phyloP scores from a whole-genome alignment of 2,329 filamentous ascomycete species.

The Aspergillus hortae region DNA sequence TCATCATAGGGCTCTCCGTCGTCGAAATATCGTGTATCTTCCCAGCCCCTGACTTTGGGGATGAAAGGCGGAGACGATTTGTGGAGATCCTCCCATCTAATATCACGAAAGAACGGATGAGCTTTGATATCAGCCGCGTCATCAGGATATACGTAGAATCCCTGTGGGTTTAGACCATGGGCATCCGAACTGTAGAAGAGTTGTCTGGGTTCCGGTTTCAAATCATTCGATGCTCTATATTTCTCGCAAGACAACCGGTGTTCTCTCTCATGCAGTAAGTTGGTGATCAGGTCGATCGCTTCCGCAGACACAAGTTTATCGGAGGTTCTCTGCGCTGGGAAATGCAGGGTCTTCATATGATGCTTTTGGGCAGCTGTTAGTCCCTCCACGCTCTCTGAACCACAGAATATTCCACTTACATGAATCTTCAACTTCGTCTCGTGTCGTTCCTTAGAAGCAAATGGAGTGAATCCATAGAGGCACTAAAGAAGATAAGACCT shows the following conservation, averaged over 20 bases:
- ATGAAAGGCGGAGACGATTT: constrained; percentile 71
- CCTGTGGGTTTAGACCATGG: constrained; percentile 41
- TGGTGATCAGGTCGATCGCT: constrained; percentile 73
- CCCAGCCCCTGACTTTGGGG: constrained; percentile 63
- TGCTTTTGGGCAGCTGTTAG: constrained; percentile 48
- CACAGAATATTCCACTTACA: constrained; percentile 44
- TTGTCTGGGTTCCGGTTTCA: constrained; percentile 26
- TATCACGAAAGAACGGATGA: constrained; percentile 78
- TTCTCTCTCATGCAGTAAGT: constrained; percentile 70
- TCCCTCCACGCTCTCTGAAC: neutral
- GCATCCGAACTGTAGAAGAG: constrained; percentile 29
- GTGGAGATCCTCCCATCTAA: constrained; percentile 75
- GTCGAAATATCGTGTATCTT: constrained; percentile 88
- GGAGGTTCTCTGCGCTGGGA: constrained; percentile 58
- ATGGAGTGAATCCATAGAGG: constrained; percentile 86
- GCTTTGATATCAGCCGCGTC: constrained; percentile 87
- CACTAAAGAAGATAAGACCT: constrained; percentile 49
- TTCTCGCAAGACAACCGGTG: constrained; percentile 70
- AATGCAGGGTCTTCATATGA: constrained; percentile 66
- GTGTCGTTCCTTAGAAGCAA: constrained; percentile 75
- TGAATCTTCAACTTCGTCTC: constrained; percentile 84
- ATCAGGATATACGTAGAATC: constrained; percentile 71
- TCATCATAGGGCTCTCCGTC: constrained; percentile 59
- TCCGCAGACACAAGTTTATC: constrained; percentile 60
- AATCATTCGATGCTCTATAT: constrained; percentile 65